Conservation (phyloP, 345 rosid genomes). For the Aquilaria sinensis region DNA sequence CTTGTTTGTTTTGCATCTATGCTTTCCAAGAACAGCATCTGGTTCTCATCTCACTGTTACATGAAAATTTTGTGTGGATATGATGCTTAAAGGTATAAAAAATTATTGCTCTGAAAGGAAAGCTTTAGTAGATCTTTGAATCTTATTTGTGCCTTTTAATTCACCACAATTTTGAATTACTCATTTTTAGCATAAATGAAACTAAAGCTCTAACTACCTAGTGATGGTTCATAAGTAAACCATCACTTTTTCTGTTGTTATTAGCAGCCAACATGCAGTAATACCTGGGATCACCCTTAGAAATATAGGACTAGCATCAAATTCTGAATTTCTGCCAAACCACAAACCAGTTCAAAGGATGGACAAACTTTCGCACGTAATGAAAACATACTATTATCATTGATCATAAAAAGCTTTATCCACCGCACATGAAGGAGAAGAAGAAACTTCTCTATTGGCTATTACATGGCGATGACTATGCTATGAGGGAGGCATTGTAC, state of each 20-base stretch:
- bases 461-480: constrained; percentile 13
- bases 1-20: constrained; percentile 21
- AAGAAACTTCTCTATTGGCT: constrained; percentile 9
- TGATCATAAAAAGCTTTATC: constrained; percentile 8
- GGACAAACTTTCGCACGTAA: not conserved
- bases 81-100: constrained; percentile 38
- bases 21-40: constrained; percentile 24
- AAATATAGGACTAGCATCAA: constrained; percentile 1
- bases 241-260: constrained; percentile 2
- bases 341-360: not conserved
- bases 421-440: constrained; percentile 16
- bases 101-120: constrained; percentile 30
- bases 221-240: constrained; percentile 25
- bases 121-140: constrained; percentile 26
- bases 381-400: constrained; percentile 9
- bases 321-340: constrained; percentile 15
- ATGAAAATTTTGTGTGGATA: constrained; percentile 11
- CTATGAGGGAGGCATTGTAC: constrained; percentile 13
- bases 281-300: constrained; percentile 21
- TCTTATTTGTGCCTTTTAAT: constrained; percentile 15
- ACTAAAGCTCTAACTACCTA: constrained; percentile 10
- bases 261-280: constrained; percentile 8
- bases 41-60: constrained; percentile 36
- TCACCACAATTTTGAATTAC: not conserved
- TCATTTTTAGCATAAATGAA: constrained; percentile 11